A percentile compares a stretch with the other conserved stretches of the same genome.
Conservation (phyloP, 768 basidiomycete species). For the Botryobasidium botryosum region DNA sequence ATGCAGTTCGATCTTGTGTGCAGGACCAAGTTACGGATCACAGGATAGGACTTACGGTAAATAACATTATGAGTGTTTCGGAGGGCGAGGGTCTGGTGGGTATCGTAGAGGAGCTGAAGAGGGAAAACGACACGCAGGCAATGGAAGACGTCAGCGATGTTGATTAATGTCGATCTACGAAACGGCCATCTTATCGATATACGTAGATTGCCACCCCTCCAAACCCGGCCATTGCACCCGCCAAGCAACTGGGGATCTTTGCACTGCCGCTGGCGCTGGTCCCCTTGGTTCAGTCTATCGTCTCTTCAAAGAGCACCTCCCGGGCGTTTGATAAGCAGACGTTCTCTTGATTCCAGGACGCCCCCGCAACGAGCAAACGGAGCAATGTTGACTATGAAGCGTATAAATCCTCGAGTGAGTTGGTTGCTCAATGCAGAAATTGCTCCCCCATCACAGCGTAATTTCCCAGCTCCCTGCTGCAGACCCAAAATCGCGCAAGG, state of each 20-base stretch:
- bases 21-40: conserved; percentile 92
- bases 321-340: no score
- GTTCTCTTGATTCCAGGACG: no score
- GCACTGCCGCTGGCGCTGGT: no score
- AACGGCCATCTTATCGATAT: no score
- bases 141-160: conserved; percentile 19
- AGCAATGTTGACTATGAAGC: conserved; percentile 40
- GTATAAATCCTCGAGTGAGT: conserved; percentile 80
- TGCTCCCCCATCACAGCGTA: not conserved
- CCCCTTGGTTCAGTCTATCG: no score
- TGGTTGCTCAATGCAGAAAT: not conserved
- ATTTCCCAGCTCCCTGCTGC: conserved; percentile 54
- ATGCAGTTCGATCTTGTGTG: not conserved
- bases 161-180: no score
- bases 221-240: no score
- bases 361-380: no score
- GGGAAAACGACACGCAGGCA: conserved; percentile 18
- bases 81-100: conserved; percentile 25
- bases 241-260: no score
- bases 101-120: conserved; percentile 18
- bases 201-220: no score
- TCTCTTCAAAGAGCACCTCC: no score
- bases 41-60: conserved; percentile 56
- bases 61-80: conserved; percentile 25
- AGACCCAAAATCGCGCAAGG: conserved; percentile 89